Percentiles rank a stretch among this genome's conserved stretches.
Conservation (phyloP, 78 protist genomes). For the Planoprotostelium fungivorum region DNA sequence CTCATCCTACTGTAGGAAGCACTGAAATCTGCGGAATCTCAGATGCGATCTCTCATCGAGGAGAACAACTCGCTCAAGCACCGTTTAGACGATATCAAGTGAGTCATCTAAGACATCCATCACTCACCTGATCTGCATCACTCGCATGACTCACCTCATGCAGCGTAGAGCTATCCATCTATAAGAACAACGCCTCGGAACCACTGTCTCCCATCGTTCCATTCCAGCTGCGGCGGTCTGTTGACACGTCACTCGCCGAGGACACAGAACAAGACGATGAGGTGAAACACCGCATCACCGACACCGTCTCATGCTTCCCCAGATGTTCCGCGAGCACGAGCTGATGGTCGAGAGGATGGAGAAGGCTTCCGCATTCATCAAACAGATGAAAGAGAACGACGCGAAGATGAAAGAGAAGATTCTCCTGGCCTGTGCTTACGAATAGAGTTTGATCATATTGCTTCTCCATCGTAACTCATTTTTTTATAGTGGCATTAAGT, state of each 20-base stretch:
- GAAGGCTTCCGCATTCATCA: background rate
- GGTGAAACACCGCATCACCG: background rate
- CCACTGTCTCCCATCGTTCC: background rate
- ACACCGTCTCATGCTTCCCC: background rate
- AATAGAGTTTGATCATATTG: no score
- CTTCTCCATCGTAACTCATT: no score
- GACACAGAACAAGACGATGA: background rate
- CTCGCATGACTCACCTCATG: background rate
- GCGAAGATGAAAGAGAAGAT: background rate
- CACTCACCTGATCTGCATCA: background rate
- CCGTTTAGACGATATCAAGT: background rate
- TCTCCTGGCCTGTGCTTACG: background rate
- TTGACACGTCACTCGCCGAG: background rate
- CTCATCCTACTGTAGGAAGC: background rate
- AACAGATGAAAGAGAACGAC: background rate
- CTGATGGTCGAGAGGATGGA: background rate
- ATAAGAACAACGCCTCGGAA: background rate
- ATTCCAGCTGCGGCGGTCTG: background rate
- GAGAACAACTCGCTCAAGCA: background rate
- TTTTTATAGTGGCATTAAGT: no score
- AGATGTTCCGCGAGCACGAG: background rate
- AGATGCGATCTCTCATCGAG: background rate
- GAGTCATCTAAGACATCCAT: background rate
- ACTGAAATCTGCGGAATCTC: background rate
- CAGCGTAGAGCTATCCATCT: background rate